Evolutionary conservation across 352 stramenopile species (phyloP).

Genomic region (Thalassiosira delicatula): DNA sequence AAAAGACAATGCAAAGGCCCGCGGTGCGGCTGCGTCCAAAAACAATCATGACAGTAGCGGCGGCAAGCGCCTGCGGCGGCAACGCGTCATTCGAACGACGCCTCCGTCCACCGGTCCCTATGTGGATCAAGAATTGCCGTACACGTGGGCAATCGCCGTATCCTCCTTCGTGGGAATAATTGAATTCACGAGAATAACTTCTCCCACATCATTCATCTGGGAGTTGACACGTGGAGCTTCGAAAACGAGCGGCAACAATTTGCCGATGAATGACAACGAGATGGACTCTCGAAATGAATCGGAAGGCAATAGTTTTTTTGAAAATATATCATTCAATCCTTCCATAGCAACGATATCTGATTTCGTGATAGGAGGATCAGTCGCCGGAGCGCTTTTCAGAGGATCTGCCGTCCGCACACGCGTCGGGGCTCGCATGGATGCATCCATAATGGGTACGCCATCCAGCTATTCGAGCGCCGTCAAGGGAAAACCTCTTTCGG

Average conservation of each 20-base stretch:
- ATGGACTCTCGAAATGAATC: background rate
- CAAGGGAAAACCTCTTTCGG: constrained; percentile 26
- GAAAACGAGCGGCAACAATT: constrained; percentile 3
- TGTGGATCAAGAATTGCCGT: constrained; percentile 52
- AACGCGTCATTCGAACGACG: constrained; percentile 30
- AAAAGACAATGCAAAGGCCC: background rate
- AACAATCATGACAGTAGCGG: background rate
- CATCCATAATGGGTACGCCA: constrained; percentile 30
- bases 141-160: constrained; percentile 51
- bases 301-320: background rate
- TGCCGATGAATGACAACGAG: background rate
- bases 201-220: constrained; percentile 28
- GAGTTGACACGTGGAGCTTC: constrained; percentile 9
- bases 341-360: constrained; percentile 38
- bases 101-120: constrained; percentile 17
- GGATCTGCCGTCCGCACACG: constrained; percentile 43
- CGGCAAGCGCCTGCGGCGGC: constrained; percentile 24
- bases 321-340: background rate
- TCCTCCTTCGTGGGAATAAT: constrained; percentile 56
- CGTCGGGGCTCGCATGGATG: constrained; percentile 39
- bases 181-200: constrained; percentile 44
- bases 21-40: background rate
- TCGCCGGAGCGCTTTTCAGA: constrained; percentile 50
- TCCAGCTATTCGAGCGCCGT: constrained; percentile 1
- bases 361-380: constrained; percentile 50